These are phyloP conservation scores for Serendipita sp. DNA, from an alignment of 768 basidiomycete species.

Conservation along the genomic window DNA sequence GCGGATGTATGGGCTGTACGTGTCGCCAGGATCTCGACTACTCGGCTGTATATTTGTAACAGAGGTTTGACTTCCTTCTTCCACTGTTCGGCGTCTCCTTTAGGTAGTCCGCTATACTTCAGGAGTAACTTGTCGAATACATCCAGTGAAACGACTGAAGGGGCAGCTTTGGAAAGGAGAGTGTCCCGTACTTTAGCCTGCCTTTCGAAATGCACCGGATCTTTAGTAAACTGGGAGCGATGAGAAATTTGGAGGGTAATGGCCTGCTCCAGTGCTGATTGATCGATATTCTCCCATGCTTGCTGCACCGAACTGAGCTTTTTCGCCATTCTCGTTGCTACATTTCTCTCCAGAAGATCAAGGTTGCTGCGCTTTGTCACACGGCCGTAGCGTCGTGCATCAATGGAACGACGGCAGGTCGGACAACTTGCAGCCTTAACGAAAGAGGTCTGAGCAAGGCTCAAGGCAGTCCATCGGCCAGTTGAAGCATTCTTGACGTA, in stretches of 20 bases:
- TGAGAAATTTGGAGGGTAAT: conserved; percentile 6
- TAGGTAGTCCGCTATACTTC: conserved; percentile 16
- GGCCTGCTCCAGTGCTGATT: conserved; percentile 16
- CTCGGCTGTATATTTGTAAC: conserved; percentile 26
- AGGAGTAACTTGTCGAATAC: not conserved
- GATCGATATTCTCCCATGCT: conserved; percentile 20
- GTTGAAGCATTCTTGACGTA: conserved; percentile 26
- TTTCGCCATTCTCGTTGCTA: conserved; percentile 35
- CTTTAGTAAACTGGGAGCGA: not conserved
- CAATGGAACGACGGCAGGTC: conserved; percentile 42
- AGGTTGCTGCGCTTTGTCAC: conserved; percentile 45
- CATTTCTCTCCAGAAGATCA: conserved; percentile 50
- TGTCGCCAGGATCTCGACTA: conserved; percentile 27
- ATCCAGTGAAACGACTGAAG: not conserved
- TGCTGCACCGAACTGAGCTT: conserved; percentile 23
- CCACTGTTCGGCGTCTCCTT: conserved; percentile 26
- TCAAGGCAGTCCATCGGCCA: conserved; percentile 26
- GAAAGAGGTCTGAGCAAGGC: conserved; percentile 16
- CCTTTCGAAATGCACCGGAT: not conserved
- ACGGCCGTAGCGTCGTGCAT: conserved; percentile 43
- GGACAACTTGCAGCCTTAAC: conserved; percentile 41
- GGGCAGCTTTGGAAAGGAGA: not conserved
- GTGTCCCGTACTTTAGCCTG: not conserved
- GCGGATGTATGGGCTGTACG: conserved; percentile 45
- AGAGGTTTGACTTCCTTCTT: conserved; percentile 23